Evolutionary conservation across 176 grass and related monocot species (phyloP).

Genomic region (Rhynchospora pubera): DNA sequence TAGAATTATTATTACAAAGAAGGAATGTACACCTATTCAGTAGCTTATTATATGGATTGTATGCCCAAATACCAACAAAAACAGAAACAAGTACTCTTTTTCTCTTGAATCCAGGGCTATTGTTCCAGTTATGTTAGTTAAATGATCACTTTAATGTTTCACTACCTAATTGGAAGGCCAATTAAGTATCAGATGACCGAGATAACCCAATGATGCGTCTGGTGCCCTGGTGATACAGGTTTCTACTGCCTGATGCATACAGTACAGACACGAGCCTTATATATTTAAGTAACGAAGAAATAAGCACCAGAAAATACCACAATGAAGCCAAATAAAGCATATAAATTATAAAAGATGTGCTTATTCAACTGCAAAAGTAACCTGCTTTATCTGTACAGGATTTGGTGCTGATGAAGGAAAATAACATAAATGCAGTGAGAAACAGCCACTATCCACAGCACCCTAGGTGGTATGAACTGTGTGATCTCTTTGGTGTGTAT

Average conservation of each 20-base stretch:
- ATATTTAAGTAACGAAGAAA: not conserved
- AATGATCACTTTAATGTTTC: not conserved
- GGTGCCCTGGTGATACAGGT: not conserved
- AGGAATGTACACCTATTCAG: not conserved
- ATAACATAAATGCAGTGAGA: conserved; percentile 96
- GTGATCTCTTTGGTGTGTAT: conserved; percentile 86
- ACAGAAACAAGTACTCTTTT: not conserved
- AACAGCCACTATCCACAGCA: conserved; percentile 98
- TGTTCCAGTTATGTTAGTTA: not conserved
- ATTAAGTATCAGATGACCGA: too few species aligned
- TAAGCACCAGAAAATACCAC: not conserved
- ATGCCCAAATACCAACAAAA: not conserved
- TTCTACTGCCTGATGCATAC: not conserved
- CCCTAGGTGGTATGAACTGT: conserved; percentile 92
- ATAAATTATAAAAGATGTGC: not conserved
- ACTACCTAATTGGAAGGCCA: not conserved
- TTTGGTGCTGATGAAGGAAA: conserved; percentile 93
- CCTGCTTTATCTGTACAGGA: conserved; percentile 37
- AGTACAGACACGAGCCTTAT: not conserved
- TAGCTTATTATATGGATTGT: not conserved
- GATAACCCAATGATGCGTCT: not conserved
- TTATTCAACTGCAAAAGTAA: not conserved
- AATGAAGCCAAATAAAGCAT: not conserved
- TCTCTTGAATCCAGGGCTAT: not conserved
- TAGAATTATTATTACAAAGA: not conserved